Evolutionary conservation across 495 filamentous ascomycete species (phyloP).

Genomic region (Tuber magnatum): DNA sequence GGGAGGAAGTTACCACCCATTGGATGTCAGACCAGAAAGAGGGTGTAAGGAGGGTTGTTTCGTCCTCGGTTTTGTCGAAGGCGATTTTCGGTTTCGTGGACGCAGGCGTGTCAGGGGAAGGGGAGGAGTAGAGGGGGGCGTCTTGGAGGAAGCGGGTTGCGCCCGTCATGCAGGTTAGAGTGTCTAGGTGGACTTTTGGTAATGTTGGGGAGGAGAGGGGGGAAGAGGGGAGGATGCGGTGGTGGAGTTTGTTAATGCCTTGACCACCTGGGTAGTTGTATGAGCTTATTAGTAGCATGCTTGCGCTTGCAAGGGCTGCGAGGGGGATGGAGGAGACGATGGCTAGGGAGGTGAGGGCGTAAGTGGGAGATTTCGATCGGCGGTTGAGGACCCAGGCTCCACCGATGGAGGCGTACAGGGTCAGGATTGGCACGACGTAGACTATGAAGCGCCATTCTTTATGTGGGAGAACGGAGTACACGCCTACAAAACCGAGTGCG

Average conservation of each 20-base stretch:
- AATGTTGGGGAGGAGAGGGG: conserved; percentile 15
- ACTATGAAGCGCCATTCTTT: conserved; percentile 97
- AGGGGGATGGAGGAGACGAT: conserved; percentile 54
- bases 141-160: conserved; percentile 75
- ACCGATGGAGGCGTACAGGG: conserved; percentile 66
- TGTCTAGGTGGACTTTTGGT: conserved; percentile 65
- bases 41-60: conserved; percentile 50
- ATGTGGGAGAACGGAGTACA: conserved; percentile 83
- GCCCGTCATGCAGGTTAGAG: conserved; percentile 86
- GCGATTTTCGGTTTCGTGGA: conserved; percentile 37
- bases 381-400: conserved; percentile 68
- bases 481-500: conserved; percentile 59
- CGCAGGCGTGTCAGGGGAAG: conserved; percentile 10
- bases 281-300: conserved; percentile 62
- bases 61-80: conserved; percentile 61
- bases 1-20: conserved; percentile 68
- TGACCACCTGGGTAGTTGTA: conserved; percentile 86
- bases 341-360: conserved; percentile 48
- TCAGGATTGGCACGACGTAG: conserved; percentile 74
- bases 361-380: conserved; percentile 50
- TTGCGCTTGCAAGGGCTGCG: conserved; percentile 54
- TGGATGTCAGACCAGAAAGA: conserved; percentile 77
- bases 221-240: conserved; percentile 42
- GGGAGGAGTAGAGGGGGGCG: conserved; percentile 31
- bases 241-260: conserved; percentile 54